Conservation (phyloP, 306 rosid species). For the Dalbergia cultrata region DNA sequence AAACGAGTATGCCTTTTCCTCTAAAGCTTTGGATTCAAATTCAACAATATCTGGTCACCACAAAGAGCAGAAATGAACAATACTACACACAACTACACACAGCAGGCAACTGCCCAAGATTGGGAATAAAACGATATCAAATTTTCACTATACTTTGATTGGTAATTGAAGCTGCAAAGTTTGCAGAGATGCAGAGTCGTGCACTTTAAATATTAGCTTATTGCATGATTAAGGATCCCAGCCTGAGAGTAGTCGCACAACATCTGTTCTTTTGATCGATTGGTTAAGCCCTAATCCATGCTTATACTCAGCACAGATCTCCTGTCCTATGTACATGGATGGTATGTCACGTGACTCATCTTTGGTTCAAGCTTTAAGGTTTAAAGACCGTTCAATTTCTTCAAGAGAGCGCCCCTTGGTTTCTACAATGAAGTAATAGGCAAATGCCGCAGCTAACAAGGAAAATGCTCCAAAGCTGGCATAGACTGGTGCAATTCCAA, state of each 20-base stretch:
- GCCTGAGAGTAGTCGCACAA: neutral
- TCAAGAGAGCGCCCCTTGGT: slow-evolving; percentile 91
- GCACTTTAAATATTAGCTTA: neutral
- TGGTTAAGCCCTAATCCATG: neutral
- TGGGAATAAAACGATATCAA: slow-evolving; percentile 4
- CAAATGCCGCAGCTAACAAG: slow-evolving; percentile 75
- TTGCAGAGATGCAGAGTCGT: slow-evolving; percentile 29
- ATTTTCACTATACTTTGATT: slow-evolving; percentile 10
- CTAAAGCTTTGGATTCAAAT: no score
- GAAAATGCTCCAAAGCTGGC: slow-evolving; percentile 79
- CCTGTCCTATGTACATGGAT: no score
- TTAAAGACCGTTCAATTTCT: slow-evolving; percentile 81
- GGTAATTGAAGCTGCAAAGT: neutral
- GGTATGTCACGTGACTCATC: neutral
- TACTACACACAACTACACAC: neutral
- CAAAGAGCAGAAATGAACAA: neutral
- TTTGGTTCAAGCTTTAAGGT: slow-evolving; percentile 55
- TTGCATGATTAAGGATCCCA: slow-evolving; percentile 6
- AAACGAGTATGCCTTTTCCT: no score
- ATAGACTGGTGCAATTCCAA: slow-evolving; percentile 86
- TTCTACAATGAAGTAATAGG: slow-evolving; percentile 73
- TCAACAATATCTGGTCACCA: no score
- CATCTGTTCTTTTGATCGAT: slow-evolving; percentile 12
- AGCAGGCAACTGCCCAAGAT: slow-evolving; percentile 1
- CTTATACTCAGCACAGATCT: neutral